Base-by-base conservation (phyloP, 2,329 filamentous ascomycete genomes). In the Rutstroemia sp. region DNA sequence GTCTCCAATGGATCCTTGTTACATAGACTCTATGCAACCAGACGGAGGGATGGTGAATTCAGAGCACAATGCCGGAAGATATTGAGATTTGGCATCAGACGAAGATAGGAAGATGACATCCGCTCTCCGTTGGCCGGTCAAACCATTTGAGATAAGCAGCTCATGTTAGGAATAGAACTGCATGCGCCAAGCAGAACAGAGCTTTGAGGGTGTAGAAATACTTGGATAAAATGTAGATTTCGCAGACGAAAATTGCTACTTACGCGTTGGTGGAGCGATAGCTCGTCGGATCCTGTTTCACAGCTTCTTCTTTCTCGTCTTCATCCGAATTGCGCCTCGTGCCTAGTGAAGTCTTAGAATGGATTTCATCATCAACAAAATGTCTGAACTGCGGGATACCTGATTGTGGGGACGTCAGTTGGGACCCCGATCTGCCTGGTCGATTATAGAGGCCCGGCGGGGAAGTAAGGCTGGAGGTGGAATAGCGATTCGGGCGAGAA, bases 241-340 rank as follows among this genome's bases (percentile, higher is more conserved):
- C 3, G 7, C 16, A 42, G 39, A 41, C 49, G 12, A 4, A 41
- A 54, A 54, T n/a, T 27, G n/a, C 17, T 30, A 91, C 89, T 84
- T 83, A 94, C 89, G 86, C 83, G 70, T 89, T 88, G 51, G 82
- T 84, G 48, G 87, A 83, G 56, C 88, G 81, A 67, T 88, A 87
- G 65, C 85, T 85, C 38, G 84, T 83, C n/a, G 82, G 78, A 64
- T 86, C 79, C 69, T 86, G 79, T 61, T 83, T 78, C 66, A 87
- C 81, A 61, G 86, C 82, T 64, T 87, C 83, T 68, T 91, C 87
- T 68, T 92, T 91, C 66, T 95, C 89, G 64, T 92, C 88, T 63
- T 92, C 88, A 69, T 96, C 88, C 54, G 92, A 97, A 69, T 95
- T 95, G 63, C 92, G 87, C 62, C 92, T 83, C 60, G 92, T 94